phyloP scores from a whole-genome alignment of 225 moss, liverwort and hornwort genomes.

The Bryoerythrophyllum caledonicum region DNA sequence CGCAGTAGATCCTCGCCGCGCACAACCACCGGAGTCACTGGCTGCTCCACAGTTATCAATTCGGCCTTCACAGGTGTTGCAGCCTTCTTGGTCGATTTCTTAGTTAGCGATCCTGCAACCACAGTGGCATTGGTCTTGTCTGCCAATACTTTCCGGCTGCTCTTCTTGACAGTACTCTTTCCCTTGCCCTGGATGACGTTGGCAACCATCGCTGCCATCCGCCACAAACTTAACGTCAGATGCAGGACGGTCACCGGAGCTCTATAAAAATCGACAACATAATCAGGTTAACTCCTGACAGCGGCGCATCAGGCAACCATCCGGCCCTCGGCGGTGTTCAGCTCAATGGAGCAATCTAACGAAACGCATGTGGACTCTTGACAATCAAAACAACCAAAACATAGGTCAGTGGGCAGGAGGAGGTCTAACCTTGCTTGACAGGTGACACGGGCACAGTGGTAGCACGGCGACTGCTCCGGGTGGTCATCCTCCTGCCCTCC shows the following conservation, averaged over 20 bases:
- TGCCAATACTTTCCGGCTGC: slow-evolving; percentile 30
- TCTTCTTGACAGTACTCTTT: slow-evolving; percentile 22
- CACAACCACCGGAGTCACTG: background rate
- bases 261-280: too few relatives aligned
- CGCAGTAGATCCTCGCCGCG: slow-evolving; percentile 44
- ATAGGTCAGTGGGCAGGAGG: too few relatives aligned
- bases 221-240: too few relatives aligned
- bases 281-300: too few relatives aligned
- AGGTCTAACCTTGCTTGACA: slow-evolving; percentile 38
- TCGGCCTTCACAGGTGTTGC: background rate
- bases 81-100: background rate
- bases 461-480: slow-evolving; percentile 34
- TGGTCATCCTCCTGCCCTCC: slow-evolving; percentile 38
- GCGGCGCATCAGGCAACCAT: too few relatives aligned
- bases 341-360: too few relatives aligned
- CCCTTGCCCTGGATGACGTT: slow-evolving; percentile 1
- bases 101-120: background rate
- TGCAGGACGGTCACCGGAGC: too few relatives aligned
- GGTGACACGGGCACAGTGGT: slow-evolving; percentile 20
- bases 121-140: slow-evolving; percentile 47
- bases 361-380: too few relatives aligned
- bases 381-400: too few relatives aligned
- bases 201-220: slow-evolving; percentile 25
- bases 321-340: too few relatives aligned
- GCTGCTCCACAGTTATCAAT: background rate